Base-by-base conservation (phyloP, 2,329 filamentous ascomycete species). In the Diplodia intermedia region DNA sequence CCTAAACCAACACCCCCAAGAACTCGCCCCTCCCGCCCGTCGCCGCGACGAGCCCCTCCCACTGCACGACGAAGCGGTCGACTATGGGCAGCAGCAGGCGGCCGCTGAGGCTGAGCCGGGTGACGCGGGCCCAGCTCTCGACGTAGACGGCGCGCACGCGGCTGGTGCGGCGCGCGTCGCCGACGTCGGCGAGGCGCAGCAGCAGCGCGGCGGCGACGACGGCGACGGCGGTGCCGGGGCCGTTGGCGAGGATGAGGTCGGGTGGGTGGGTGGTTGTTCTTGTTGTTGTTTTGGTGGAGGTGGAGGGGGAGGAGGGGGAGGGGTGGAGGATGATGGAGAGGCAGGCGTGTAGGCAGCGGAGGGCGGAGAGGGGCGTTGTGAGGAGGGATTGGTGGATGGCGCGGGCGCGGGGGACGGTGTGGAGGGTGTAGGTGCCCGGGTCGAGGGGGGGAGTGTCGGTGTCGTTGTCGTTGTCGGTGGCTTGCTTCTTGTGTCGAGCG, bases 121-220 rank as follows among this genome's bases (percentile, higher is more conserved):
- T 89, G 18, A 97, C 91, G 18, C 95, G 86, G 2, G 95, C 94
- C 90, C 94, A 97, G 23, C 91, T 95, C 83, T 99, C 95, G 33
- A 97, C 87, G 77, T 95, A 99, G 15, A 98, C 83, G 11, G 91
- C 89, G 70, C 88, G 87, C 81, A 94, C 89, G 71, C 85, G 86
- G 33, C 83, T 80, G 23, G 82, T 77, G 8, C 74, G 75, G 47
- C 79, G 70, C 38, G 74, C 78, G 11, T 79, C 78, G 60, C 71
- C 69, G 6, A 79, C 60, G 68, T 83, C 74, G 69, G 85, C 81
- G 73, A 87, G 83, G n/a, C 86, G 83, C 62, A 91, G 73, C 15
- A 88, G 57, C 2, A 86, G 78, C 1, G 83, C 82, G 0, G 87
- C 86, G 2, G 89, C 75, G 4, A 90, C 78, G 57, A 97, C 83